Evolutionary conservation across 2,329 filamentous ascomycete genomes (phyloP), one percentile per base, ranked within the genome.

Genomic region (Sarocladium strictum): DNA sequence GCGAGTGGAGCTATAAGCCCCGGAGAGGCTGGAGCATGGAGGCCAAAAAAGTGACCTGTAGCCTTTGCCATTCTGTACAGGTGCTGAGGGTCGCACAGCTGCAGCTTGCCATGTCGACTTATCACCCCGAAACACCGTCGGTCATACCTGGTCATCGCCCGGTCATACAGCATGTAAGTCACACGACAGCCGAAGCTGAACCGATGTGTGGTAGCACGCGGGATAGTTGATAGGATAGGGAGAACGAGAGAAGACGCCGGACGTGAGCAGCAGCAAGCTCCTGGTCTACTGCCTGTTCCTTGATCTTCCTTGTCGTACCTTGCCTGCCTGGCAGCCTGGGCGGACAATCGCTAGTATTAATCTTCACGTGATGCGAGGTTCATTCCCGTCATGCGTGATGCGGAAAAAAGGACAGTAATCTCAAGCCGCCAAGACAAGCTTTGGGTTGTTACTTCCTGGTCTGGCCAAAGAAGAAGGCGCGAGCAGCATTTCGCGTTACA

Each of bases 31-130:
- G 43, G 23, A 27, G 43, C 14, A 47, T 10, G 23, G 29, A 24
- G 43, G n/a, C 17, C 7, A 5, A 27, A 47, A 47, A 47, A 47
- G 23, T 47, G 43, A 47, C 43, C 43, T 47, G 43, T 47, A 47
- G 7, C 21, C n/a, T 24, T 7, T 21, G n/a, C 11, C 7, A 5
- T 38, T 6, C 15, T 38, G 35, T 5, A 15, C n/a, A 17, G 9
- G 35, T 24, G n/a, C 17, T 21, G 40, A n/a, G 40, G 40, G 40
- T 24, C 40, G 21, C 43, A 23, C 43, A 11, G 21, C n/a, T 47
- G 43, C 24, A 47, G 43, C 43, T 47, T 26, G 21, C 43, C 24
- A 4, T 47, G 3, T 24, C 43, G 43, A 47, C 43, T 47, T 15
- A 29, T 47, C 43, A 47, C 24, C n/a, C 43, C 43, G 43, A 47